Conservation (phyloP, 2,329 filamentous ascomycete species). For the Leptographium procerum region DNA sequence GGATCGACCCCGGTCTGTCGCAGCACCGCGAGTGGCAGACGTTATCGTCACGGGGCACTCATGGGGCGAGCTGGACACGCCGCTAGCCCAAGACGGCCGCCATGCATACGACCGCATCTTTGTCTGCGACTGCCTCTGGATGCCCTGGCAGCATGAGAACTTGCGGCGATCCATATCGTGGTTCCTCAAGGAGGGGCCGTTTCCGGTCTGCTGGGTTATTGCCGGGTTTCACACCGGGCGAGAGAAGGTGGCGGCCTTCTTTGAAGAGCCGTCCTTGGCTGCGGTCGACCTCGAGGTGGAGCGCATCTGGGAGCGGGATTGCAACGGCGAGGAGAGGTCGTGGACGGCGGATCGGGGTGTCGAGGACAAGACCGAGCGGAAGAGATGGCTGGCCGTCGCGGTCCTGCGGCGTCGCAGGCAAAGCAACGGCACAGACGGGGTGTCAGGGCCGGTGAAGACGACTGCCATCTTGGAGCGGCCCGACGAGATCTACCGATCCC, state of each 20-base stretch:
- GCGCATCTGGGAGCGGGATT: slow-evolving; percentile 58
- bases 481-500: too few species aligned
- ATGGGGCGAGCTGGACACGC: slow-evolving; percentile 44
- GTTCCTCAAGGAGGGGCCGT: slow-evolving; percentile 35
- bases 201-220: slow-evolving; percentile 50
- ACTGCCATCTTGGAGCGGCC: not conserved
- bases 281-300: slow-evolving; percentile 47
- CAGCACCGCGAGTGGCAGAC: not conserved
- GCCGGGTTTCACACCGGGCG: slow-evolving; percentile 64
- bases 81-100: slow-evolving; percentile 13
- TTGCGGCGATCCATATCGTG: slow-evolving; percentile 50
- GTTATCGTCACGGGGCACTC: slow-evolving; percentile 46
- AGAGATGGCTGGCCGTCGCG: slow-evolving; percentile 59
- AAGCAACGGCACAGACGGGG: not conserved
- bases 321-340: slow-evolving; percentile 46
- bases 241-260: slow-evolving; percentile 54
- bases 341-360: slow-evolving; percentile 50
- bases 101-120: slow-evolving; percentile 49
- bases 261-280: slow-evolving; percentile 34
- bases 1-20: too few species aligned
- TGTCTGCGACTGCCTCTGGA: slow-evolving; percentile 67
- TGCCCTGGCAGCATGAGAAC: slow-evolving; percentile 60
- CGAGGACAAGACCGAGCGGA: slow-evolving; percentile 51
- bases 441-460: not conserved
- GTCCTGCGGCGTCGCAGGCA: slow-evolving; percentile 22